These are phyloP conservation scores for Aristolochia contorta DNA, from an alignment of 164 flowering plant genomes.

Conservation along the genomic window DNA sequence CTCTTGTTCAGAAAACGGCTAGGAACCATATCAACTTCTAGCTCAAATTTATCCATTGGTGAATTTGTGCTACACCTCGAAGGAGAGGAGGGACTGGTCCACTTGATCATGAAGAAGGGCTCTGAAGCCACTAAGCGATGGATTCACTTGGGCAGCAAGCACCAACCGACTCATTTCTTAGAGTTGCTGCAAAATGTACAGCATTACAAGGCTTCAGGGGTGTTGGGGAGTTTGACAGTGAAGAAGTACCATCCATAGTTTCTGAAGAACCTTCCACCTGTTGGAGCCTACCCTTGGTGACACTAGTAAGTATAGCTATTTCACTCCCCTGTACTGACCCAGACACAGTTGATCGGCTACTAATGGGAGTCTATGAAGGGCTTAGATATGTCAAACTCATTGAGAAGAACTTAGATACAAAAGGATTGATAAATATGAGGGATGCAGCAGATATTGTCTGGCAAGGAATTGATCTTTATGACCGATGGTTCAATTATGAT, in stretches of 20 bases:
- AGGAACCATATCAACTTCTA: no score
- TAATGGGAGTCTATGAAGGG: conserved; percentile 31
- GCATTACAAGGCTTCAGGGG: conserved; percentile 25
- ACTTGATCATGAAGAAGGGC: conserved; percentile 26
- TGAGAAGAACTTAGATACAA: conserved; percentile 26
- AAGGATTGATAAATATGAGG: conserved; percentile 18
- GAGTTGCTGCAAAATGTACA: conserved; percentile 24
- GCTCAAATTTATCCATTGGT: conserved; percentile 13
- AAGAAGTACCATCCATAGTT: conserved; percentile 27
- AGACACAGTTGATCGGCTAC: conserved; percentile 10
- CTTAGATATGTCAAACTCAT: conserved; percentile 29
- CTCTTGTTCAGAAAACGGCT: no score
- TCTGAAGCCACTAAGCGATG: conserved; percentile 27
- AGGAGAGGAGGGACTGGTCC: conserved; percentile 39
- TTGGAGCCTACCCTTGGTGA: conserved; percentile 70
- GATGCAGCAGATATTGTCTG: conserved; percentile 48
- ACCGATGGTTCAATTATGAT: conserved; percentile 43
- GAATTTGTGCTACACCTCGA: conserved; percentile 49
- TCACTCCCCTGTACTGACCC: conserved; percentile 33
- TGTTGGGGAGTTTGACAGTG: conserved; percentile 37
- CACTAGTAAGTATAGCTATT: conserved; percentile 49
- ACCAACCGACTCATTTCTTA: conserved; percentile 32
- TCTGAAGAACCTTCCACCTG: conserved; percentile 38
- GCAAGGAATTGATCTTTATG: conserved; percentile 40
- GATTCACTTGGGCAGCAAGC: conserved; percentile 27